Evolutionary conservation across 148 eudicot genomes (phyloP).

Genomic region (Tetragonia tetragonoides): DNA sequence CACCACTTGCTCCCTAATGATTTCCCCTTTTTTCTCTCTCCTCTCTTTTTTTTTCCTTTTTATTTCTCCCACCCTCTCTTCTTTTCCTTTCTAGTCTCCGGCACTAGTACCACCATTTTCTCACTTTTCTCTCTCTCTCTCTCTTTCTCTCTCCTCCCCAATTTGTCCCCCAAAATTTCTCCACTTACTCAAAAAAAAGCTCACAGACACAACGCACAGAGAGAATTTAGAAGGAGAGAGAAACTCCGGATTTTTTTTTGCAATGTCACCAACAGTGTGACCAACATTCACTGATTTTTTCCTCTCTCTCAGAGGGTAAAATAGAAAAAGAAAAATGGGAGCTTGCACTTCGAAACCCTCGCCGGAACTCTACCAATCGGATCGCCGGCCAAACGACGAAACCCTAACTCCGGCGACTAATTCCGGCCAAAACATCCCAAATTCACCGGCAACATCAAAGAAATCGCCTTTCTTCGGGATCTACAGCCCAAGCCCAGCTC

Average conservation of each 20-base stretch:
- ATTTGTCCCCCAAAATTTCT: background rate
- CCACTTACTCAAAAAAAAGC: background rate
- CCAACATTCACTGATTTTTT: background rate
- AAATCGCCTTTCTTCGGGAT: constrained; percentile 71
- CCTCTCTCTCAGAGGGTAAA: background rate
- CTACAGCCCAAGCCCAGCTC: constrained; percentile 82
- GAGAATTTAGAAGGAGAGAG: background rate
- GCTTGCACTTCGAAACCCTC: constrained; percentile 59
- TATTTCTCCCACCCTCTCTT: background rate
- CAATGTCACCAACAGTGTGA: constrained; percentile 18
- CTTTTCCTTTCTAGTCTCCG: background rate
- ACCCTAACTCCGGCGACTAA: constrained; percentile 17
- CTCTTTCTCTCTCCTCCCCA: background rate
- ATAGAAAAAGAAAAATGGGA: constrained; percentile 42
- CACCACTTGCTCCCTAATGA: background rate
- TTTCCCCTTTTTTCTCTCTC: background rate
- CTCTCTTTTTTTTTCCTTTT: background rate
- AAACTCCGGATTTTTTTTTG: background rate
- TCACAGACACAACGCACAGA: background rate
- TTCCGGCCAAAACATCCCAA: background rate
- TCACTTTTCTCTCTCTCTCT: background rate
- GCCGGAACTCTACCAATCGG: constrained; percentile 23
- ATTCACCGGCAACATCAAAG: constrained; percentile 20
- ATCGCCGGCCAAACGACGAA: background rate
- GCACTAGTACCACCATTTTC: background rate